Conservation (phyloP, 208 protist species). For the Acanthamoeba lenticulata region DNA sequence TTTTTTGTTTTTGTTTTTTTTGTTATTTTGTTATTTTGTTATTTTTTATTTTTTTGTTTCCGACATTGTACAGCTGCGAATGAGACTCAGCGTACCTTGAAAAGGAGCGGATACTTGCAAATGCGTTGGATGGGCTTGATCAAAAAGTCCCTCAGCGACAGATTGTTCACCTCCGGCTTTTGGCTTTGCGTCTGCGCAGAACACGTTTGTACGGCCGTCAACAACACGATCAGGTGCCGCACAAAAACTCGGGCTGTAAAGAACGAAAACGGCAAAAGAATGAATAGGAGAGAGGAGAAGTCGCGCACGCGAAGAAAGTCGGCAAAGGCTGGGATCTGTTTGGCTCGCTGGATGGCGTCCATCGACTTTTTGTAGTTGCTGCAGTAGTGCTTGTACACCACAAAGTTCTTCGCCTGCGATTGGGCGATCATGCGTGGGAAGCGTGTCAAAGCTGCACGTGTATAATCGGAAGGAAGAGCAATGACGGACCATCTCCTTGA, state of each 20-base stretch:
- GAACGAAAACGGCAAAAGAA: background rate
- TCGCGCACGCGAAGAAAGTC: background rate
- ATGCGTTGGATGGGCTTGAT: slow-evolving; percentile 56
- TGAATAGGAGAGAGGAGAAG: background rate
- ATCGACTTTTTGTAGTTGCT: slow-evolving; percentile 62
- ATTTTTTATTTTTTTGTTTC: background rate
- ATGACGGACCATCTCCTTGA: slow-evolving; percentile 1
- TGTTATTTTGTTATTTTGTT: background rate
- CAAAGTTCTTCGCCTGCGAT: slow-evolving; percentile 34
- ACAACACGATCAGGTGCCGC: too few species aligned
- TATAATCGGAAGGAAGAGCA: background rate
- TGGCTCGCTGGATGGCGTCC: slow-evolving; percentile 45
- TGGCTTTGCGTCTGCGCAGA: background rate
- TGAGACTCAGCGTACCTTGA: background rate
- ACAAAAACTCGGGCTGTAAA: background rate
- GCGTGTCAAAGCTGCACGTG: background rate
- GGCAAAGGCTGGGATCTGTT: background rate
- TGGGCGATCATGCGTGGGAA: background rate
- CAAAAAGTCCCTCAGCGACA: slow-evolving; percentile 35
- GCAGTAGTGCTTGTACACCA: slow-evolving; percentile 53
- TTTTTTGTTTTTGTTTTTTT: background rate
- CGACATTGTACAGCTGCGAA: too few species aligned
- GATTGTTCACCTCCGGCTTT: background rate
- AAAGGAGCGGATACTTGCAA: slow-evolving; percentile 39
- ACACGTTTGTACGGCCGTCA: background rate